Conservation (phyloP, 306 rosid species). For the Erythrophleum fordii region DNA sequence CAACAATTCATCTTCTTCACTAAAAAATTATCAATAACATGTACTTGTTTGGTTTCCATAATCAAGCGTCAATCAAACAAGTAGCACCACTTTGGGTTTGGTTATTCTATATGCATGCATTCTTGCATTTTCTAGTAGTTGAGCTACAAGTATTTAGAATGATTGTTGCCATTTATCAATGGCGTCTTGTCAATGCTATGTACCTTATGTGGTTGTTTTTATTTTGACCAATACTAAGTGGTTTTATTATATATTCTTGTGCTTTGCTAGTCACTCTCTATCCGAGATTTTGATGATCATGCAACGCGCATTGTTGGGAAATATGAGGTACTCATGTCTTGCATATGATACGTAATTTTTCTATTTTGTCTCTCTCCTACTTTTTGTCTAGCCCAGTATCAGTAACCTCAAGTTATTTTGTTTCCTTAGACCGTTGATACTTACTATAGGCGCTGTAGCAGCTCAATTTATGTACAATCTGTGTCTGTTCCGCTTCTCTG, state of each 20-base stretch:
- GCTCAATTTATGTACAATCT: conserved; percentile 73
- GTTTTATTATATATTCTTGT: conserved; percentile 36
- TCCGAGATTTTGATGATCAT: conserved; percentile 90
- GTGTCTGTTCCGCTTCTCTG: conserved; percentile 92
- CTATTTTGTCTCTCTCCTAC: conserved; percentile 28
- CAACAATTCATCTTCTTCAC: no score
- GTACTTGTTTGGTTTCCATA: not conserved
- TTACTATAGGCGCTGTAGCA: conserved; percentile 84
- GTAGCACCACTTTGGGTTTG: not conserved
- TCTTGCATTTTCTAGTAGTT: not conserved
- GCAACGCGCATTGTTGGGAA: conserved; percentile 90
- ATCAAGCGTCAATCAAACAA: conserved; percentile 2
- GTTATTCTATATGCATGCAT: conserved; percentile 1
- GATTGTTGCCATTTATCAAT: not conserved
- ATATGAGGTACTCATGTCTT: conserved; percentile 66
- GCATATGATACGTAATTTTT: conserved; percentile 23
- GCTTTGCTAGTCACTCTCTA: conserved; percentile 71
- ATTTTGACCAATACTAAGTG: conserved; percentile 24
- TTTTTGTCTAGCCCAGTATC: not conserved
- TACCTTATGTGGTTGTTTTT: conserved; percentile 18
- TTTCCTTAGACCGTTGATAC: conserved; percentile 89
- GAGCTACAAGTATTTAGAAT: not conserved
- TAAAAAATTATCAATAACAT: not conserved
- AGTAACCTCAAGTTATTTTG: conserved; percentile 33
- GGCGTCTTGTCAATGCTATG: not conserved